Percentiles rank a stretch among this genome's conserved stretches.
These are phyloP conservation scores for Sungouiozyma intestinalis DNA, from an alignment of 805 yeast genomes.

Conservation along the genomic window DNA sequence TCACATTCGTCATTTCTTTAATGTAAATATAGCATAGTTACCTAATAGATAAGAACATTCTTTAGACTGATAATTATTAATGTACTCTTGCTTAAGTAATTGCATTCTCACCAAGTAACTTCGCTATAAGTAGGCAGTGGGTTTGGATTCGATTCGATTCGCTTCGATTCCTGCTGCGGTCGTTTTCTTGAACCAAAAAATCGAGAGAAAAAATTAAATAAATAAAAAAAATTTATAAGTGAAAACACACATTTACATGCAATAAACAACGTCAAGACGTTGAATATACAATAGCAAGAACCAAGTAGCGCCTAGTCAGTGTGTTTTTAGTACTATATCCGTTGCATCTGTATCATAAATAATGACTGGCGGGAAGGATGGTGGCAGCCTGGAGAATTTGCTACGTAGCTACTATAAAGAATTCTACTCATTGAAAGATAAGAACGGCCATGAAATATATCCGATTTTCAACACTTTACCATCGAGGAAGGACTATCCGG, in stretches of 20 bases:
- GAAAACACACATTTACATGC: background rate
- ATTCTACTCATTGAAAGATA: constrained; percentile 16
- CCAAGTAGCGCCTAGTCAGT: background rate
- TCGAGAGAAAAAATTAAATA: too few species aligned
- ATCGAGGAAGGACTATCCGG: constrained; percentile 52
- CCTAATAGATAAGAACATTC: background rate
- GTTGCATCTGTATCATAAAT: too few species aligned
- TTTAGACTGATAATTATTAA: too few species aligned
- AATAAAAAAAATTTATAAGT: too few species aligned
- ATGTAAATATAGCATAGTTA: background rate
- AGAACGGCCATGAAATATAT: constrained; percentile 18
- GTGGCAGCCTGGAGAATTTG: constrained; percentile 5
- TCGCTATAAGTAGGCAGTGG: too few species aligned
- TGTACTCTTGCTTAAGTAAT: too few species aligned
- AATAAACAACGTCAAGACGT: too few species aligned
- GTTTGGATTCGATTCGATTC: too few species aligned
- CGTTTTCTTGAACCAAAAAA: too few species aligned
- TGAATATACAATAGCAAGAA: too few species aligned
- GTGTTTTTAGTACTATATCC: background rate
- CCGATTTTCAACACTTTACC: constrained; percentile 41
- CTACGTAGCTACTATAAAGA: constrained; percentile 8
- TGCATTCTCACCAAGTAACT: too few species aligned
- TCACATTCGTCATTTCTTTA: background rate
- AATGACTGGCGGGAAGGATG: constrained; percentile 2
- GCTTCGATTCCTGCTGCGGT: too few species aligned